Base-by-base conservation (phyloP, 2,329 filamentous ascomycete genomes). In the Microcyclospora pomicola region DNA sequence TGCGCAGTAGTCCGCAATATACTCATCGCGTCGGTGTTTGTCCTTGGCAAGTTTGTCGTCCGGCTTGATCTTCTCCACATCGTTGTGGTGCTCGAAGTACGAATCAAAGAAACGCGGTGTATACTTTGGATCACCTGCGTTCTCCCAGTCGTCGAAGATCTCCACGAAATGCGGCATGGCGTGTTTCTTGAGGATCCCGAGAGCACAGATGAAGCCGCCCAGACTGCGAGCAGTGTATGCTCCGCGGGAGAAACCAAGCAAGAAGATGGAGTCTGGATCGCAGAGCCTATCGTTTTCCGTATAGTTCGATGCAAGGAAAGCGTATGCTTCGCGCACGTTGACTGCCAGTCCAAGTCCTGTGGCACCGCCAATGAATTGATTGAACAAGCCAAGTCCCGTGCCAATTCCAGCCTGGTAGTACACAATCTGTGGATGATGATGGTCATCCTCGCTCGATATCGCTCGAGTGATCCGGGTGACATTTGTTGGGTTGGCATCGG, bases 271-370 rank as follows among this genome's bases (percentile, higher is more conserved):
- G 35, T 66, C 65, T 2, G 49, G 50, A 3, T 47, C 38, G 36
- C 50, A 49, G 15, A 52, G 42, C 13, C 45, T 33, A 31, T 53
- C 47, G 14, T 54, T 46, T 12, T 51, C 47, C 6, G 51, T 43
- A 48, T 77, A 77, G 55, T 78, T 79, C 47, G 70, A 67, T 38
- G 72, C 75, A 2, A 78, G 59, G 49, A 77, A 79, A 4, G 68
- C 64, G 49, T 80, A 80, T 1, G 73, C 71, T 52, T 77, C 74
- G 10, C 73, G 68, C 37, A 80, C 67, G 40, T 79, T 59, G 42
- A 58, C 58, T 9, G 48, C 49, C 5, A 63, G 44, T 2, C 60
- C 60, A 6, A 53, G 33, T 27, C 56, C 54, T 12, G 53, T 54
- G 3, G 51, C 55, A 12, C 57, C 58, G 15, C 55, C 56, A 27